A percentile compares a stretch with the other conserved stretches of the same genome.
These are phyloP conservation scores for Ogataea populi-albae DNA, from an alignment of 805 yeast species.

Conservation along the genomic window DNA sequence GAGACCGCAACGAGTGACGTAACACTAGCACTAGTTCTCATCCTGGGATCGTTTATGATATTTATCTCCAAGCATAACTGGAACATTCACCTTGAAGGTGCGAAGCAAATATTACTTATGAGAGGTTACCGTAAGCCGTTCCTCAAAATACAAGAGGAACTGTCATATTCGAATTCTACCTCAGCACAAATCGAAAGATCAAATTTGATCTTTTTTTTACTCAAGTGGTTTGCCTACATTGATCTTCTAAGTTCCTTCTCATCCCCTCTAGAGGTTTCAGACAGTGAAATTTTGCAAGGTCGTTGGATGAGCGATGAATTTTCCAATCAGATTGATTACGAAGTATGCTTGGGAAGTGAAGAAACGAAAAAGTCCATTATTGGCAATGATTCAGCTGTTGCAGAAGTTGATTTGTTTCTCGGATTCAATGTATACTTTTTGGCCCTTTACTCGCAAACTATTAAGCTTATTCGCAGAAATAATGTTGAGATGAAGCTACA, in stretches of 20 bases:
- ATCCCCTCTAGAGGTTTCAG: constrained; percentile 40
- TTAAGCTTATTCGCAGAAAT: constrained; percentile 36
- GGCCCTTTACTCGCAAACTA: constrained; percentile 53
- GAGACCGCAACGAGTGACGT: constrained; percentile 57
- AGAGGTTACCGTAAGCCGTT: constrained; percentile 42
- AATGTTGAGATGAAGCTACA: constrained; percentile 17
- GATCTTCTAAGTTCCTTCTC: constrained; percentile 64
- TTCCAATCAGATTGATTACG: constrained; percentile 28
- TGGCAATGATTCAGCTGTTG: constrained; percentile 31
- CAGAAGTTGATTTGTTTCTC: constrained; percentile 57
- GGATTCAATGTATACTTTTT: constrained; percentile 67
- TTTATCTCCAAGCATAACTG: constrained; percentile 49
- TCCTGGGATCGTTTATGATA: constrained; percentile 55
- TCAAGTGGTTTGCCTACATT: constrained; percentile 66
- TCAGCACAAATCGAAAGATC: constrained; percentile 27
- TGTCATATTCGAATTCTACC: constrained; percentile 8
- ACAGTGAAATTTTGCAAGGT: constrained; percentile 18
- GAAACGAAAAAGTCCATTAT: constrained; percentile 9
- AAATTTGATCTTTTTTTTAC: constrained; percentile 51
- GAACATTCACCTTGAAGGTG: constrained; percentile 66
- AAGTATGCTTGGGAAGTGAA: constrained; percentile 18
- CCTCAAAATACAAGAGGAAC: constrained; percentile 22
- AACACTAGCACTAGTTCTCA: constrained; percentile 58
- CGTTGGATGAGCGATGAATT: constrained; percentile 9
- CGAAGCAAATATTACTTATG: constrained; percentile 58